Base-by-base conservation (phyloP, 2,329 filamentous ascomycete species). In the Fusarium musae region DNA sequence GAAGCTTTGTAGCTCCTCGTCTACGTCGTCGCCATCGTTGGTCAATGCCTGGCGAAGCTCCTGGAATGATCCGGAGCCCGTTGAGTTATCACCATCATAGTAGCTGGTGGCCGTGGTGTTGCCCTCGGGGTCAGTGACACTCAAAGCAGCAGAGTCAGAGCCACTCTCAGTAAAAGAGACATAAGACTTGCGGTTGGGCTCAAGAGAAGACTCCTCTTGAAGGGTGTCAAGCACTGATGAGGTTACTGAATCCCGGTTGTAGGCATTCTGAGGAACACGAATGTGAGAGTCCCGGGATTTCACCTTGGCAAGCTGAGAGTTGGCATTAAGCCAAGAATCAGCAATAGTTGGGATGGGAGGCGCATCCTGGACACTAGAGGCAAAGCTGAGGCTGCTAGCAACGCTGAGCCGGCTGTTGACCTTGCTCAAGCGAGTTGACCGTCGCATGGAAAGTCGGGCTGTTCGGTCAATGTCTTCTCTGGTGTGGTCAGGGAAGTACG, bases 271-370 rank as follows among this genome's bases (percentile, higher is more conserved):
- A 8, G 79, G 75, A 5, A 78, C 75, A 37, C 82, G 80, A 9
- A 88, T 87, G 34, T 89, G 87, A 46, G 90, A 88, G 36, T 85
- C 80, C 42, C 87, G 84, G 11, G 79, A 59, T 16, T 81, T 82
- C 26, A 84, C 76, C 75, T 83, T 84, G 70, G 83, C 82, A 23
- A 83, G 75, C 50, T 83, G 82, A 12, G 78, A 72, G 63, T 75
- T 80, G 53, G 80, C 82, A 64, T 88, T 93, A 43, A 98, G 87
- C 96, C 96, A 99, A 56, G 91, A 93, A 83, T 98, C 96, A 52
- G 95, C 95, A 77, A 99, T 98, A 47, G 93, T 97, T 3, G 96
- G 96, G 70, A 99, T 94, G 2, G 96, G 96, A 16, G 96, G 96
- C 7, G 95, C 96, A 84, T 98, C 96, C 79, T 93, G 93, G 63